These are phyloP conservation scores for Rhodotorula toruloides DNA, from an alignment of 768 basidiomycete species.

Conservation along the genomic window DNA sequence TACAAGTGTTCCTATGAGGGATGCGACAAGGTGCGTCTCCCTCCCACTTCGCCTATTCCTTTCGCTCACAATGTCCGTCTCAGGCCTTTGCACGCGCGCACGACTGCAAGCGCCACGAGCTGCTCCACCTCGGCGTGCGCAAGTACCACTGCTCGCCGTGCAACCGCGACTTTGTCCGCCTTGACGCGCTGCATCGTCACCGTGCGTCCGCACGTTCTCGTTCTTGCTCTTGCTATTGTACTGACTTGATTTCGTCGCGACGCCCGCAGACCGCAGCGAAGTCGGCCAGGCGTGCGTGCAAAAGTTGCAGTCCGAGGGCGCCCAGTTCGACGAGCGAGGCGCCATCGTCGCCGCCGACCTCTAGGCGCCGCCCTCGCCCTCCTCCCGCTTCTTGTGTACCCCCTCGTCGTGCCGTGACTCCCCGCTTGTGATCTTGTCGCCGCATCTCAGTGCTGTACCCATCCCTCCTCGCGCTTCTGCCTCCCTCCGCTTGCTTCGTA, in stretches of 20 bases:
- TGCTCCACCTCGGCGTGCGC: slow-evolving; percentile 83
- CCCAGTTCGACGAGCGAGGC: slow-evolving; percentile 24
- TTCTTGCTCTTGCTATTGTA: not conserved
- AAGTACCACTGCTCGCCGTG: slow-evolving; percentile 85
- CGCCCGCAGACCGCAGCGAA: slow-evolving; percentile 38
- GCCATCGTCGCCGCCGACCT: slow-evolving; percentile 9
- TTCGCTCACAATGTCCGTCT: not conserved
- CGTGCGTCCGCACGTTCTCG: slow-evolving; percentile 54
- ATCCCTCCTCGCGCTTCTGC: too few relatives aligned
- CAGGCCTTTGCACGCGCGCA: slow-evolving; percentile 81
- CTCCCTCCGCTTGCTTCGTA: too few relatives aligned
- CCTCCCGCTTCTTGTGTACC: not conserved
- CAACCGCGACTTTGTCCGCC: slow-evolving; percentile 82
- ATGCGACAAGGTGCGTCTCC: slow-evolving; percentile 60
- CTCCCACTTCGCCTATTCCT: too few relatives aligned
- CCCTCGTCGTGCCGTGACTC: not conserved
- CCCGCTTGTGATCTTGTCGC: not conserved
- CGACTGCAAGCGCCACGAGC: slow-evolving; percentile 94
- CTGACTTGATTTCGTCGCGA: not conserved
- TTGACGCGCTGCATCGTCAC: slow-evolving; percentile 92
- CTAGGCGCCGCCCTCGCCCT: not conserved
- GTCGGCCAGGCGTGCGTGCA: slow-evolving; percentile 37
- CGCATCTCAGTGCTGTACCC: not conserved
- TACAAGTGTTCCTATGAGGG: slow-evolving; percentile 82
- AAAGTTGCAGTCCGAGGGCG: slow-evolving; percentile 25